phyloP scores from a whole-genome alignment of 1,284 basidiomycete species.

The Psilocybe mexicana region DNA sequence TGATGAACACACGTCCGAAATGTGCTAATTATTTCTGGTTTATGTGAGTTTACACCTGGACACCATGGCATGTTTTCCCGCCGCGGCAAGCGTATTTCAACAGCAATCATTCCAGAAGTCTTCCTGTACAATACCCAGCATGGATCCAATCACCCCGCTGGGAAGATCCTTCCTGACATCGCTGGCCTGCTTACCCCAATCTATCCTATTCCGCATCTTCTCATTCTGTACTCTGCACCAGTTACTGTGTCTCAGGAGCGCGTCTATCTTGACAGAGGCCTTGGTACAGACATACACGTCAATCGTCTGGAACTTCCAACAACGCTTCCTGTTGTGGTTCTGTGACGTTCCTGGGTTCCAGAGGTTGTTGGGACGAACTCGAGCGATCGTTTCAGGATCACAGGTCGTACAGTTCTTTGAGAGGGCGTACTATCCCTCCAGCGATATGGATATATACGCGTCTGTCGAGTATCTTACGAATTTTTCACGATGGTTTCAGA shows the following conservation, averaged over 20 bases:
- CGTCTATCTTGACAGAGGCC: not conserved
- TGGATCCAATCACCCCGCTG: not conserved
- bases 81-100: too few relatives aligned
- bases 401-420: constrained; percentile 3
- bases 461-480: not conserved
- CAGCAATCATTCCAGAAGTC: too few relatives aligned
- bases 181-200: not conserved
- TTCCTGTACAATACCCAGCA: too few relatives aligned
- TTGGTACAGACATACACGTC: not conserved
- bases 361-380: not conserved
- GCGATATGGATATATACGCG: constrained; percentile 2
- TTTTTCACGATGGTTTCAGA: not conserved
- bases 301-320: not conserved
- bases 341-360: not conserved
- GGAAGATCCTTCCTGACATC: not conserved
- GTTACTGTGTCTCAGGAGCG: not conserved
- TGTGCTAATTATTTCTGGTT: too few relatives aligned
- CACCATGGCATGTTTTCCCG: too few relatives aligned
- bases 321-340: not conserved
- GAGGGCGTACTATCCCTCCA: not conserved
- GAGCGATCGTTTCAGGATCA: not conserved
- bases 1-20: too few relatives aligned
- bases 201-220: not conserved
- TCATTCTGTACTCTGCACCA: not conserved
- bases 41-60: too few relatives aligned